phyloP scores from a whole-genome alignment of 2,329 filamentous ascomycete species.

The Diaporthe aspalathi region DNA sequence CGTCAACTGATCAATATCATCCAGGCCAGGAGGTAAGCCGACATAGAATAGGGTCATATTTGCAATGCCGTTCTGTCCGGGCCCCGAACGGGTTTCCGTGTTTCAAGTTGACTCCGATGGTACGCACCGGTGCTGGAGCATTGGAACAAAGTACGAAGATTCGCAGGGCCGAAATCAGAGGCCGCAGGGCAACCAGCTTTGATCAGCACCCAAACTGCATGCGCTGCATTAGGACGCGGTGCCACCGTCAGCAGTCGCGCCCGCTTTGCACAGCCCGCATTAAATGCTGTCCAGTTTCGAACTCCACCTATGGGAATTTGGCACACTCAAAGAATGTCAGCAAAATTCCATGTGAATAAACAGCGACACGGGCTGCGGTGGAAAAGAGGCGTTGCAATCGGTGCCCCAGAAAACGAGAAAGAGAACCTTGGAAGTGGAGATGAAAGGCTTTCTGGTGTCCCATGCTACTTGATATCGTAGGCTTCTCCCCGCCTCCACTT shows the following conservation, averaged over 20 bases:
- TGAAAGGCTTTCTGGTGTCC: too few species aligned
- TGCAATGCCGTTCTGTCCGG: background rate
- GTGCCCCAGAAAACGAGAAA: background rate
- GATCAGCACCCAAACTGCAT: too few species aligned
- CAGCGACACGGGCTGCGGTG: background rate
- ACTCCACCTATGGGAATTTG: background rate
- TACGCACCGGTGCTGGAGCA: background rate
- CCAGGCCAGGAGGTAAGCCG: background rate
- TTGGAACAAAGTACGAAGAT: background rate
- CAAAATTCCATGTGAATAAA: background rate
- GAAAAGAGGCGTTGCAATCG: too few species aligned
- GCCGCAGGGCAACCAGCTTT: too few species aligned
- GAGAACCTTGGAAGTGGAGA: too few species aligned
- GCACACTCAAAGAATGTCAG: background rate
- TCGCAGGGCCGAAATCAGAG: too few species aligned
- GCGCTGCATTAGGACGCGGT: constrained; percentile 6
- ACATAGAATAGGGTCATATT: background rate
- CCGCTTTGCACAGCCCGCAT: constrained; percentile 22
- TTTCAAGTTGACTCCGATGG: constrained; percentile 8
- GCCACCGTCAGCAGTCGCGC: constrained; percentile 21
- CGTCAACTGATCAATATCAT: background rate
- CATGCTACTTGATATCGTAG: background rate
- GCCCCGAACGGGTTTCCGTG: background rate
- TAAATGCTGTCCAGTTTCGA: background rate
- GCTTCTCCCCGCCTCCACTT: background rate